Conservation (phyloP, 768 basidiomycete genomes). For the Suillus subluteus region DNA sequence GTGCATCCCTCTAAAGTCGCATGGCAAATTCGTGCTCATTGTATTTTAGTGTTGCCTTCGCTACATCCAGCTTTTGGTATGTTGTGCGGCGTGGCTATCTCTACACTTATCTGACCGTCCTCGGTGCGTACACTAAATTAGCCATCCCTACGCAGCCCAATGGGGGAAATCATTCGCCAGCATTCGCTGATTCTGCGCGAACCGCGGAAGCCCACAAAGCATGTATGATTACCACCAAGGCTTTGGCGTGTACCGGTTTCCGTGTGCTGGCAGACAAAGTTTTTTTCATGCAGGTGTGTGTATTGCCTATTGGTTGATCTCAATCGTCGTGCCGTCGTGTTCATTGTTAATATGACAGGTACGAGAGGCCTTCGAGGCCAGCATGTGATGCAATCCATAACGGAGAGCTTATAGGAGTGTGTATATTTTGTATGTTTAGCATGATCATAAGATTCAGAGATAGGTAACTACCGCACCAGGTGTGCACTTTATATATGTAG, state of each 20-base stretch:
- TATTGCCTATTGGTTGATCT: not conserved
- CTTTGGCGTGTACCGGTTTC: constrained; percentile 63
- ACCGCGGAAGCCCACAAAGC: constrained; percentile 64
- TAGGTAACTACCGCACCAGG: not conserved
- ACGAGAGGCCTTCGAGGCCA: not conserved
- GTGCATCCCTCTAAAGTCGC: constrained; percentile 30
- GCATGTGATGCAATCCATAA: not conserved
- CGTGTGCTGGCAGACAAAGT: constrained; percentile 57
- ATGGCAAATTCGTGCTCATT: constrained; percentile 19
- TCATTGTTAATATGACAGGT: constrained; percentile 3
- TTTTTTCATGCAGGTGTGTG: constrained; percentile 59
- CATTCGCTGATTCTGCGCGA: constrained; percentile 62
- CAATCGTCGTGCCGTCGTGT: not conserved
- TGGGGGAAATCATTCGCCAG: constrained; percentile 78
- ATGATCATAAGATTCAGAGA: not conserved
- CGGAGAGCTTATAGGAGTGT: not conserved
- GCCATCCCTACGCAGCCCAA: constrained; percentile 73
- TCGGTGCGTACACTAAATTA: constrained; percentile 27
- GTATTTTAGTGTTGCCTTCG: constrained; percentile 54
- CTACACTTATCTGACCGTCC: constrained; percentile 31
- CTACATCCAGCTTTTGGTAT: constrained; percentile 67
- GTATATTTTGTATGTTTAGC: constrained; percentile 3
- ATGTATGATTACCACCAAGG: constrained; percentile 60
- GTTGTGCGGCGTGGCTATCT: constrained; percentile 17
- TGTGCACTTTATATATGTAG: not conserved